Evolutionary conservation across 192 early-diverging fungal genomes (phyloP).

Genomic region (Entomortierella lignicola): DNA sequence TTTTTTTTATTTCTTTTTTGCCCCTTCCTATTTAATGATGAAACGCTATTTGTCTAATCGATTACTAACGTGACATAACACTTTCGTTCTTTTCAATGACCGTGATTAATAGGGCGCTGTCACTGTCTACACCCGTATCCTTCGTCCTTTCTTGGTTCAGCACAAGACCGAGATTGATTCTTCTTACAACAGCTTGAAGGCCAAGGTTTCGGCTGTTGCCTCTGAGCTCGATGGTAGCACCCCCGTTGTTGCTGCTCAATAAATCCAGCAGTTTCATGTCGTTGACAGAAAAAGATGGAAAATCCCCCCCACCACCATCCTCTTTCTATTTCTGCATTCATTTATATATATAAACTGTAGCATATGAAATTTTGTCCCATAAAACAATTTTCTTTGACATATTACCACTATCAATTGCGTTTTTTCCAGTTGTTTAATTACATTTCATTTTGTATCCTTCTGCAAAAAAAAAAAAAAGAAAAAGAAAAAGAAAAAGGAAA

Average conservation of each 20-base stretch:
- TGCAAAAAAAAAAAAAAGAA: too few species aligned
- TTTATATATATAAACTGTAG: not conserved
- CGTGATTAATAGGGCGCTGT: conserved; percentile 74
- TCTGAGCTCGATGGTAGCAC: conserved; percentile 39
- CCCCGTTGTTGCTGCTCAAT: conserved; percentile 34
- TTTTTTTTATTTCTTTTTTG: conserved; percentile 17
- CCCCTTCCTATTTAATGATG: not conserved
- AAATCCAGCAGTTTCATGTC: conserved; percentile 10
- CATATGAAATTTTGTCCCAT: not conserved
- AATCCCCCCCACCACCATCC: too few species aligned
- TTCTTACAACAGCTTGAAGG: conserved; percentile 42
- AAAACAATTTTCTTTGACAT: not conserved
- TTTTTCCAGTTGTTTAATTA: not conserved
- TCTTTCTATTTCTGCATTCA: not conserved
- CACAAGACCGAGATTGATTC: conserved; percentile 57
- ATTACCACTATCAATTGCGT: not conserved
- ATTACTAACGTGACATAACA: conserved; percentile 8
- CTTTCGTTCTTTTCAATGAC: conserved; percentile 9
- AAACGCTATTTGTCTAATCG: not conserved
- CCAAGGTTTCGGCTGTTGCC: conserved; percentile 53
- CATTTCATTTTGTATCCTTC: conserved; percentile 1
- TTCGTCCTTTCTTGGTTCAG: conserved; percentile 81
- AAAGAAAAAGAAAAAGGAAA: conserved; percentile 1
- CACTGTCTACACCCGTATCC: conserved; percentile 76
- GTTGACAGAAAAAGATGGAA: not conserved